phyloP scores from a whole-genome alignment of 805 yeast genomes.

The Lachancea fermentati region DNA sequence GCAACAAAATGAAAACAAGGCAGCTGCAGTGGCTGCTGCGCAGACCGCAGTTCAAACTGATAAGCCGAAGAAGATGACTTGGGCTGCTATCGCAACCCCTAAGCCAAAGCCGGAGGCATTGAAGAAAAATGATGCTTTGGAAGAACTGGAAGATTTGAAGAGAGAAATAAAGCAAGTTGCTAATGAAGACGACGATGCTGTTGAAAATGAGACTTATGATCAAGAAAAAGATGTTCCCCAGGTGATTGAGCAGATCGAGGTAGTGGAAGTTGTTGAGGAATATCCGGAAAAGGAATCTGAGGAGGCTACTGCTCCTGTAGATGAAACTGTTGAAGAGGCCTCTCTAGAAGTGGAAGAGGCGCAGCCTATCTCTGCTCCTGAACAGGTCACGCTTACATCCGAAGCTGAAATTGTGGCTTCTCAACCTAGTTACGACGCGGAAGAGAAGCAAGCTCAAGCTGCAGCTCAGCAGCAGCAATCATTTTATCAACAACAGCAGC shows the following conservation, averaged over 20 bases:
- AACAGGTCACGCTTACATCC: no score
- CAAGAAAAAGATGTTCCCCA: conserved; percentile 9
- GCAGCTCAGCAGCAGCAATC: conserved; percentile 23
- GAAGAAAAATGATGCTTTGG: conserved; percentile 28
- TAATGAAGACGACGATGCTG: conserved; percentile 16
- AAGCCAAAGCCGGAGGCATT: conserved; percentile 34
- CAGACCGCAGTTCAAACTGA: conserved; percentile 5
- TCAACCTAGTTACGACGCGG: conserved; percentile 11
- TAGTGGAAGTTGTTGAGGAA: conserved; percentile 10
- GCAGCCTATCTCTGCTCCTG: no score
- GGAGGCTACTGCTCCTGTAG: conserved; percentile 9
- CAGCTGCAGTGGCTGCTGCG: conserved; percentile 25
- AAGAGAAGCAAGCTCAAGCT: conserved; percentile 13
- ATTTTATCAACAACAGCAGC: conserved; percentile 38
- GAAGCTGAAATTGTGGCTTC: no score
- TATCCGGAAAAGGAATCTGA: conserved; percentile 8
- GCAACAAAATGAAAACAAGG: conserved; percentile 12
- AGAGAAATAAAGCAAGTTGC: conserved; percentile 31
- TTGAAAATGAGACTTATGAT: conserved; percentile 9
- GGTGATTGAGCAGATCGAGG: conserved; percentile 6
- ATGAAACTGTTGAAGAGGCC: conserved; percentile 10
- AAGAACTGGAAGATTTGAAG: conserved; percentile 30
- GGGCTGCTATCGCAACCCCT: conserved; percentile 70
- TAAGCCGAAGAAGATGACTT: conserved; percentile 40
- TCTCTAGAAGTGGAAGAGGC: conserved; percentile 1